These are phyloP conservation scores for Cicer judaicum DNA, from an alignment of 306 rosid species.

Conservation along the genomic window DNA sequence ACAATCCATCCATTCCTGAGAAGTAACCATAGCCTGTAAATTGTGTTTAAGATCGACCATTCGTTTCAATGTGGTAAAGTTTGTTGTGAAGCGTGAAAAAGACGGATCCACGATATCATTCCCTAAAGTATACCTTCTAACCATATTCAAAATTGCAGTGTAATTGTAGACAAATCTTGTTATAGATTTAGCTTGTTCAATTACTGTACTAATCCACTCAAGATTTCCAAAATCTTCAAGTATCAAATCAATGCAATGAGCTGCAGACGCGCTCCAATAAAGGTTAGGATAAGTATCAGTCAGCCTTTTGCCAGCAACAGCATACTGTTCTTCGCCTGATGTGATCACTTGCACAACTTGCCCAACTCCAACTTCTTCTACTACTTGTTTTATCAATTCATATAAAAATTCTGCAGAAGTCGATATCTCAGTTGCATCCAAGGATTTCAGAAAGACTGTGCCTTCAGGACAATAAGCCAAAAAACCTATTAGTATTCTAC, in stretches of 20 bases:
- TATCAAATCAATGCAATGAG: constrained; percentile 67
- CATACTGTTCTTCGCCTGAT: constrained; percentile 64
- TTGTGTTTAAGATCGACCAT: constrained; percentile 81
- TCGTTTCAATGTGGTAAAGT: constrained; percentile 73
- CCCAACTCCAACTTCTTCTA: constrained; percentile 78
- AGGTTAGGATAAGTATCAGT: constrained; percentile 73
- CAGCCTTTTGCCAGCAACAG: constrained; percentile 68
- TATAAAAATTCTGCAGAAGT: constrained; percentile 57
- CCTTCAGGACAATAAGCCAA: constrained; percentile 78
- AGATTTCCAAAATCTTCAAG: constrained; percentile 80
- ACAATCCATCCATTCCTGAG: constrained; percentile 89
- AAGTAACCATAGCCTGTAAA: constrained; percentile 83
- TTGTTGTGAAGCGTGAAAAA: constrained; percentile 61
- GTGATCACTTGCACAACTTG: constrained; percentile 89
- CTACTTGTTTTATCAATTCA: constrained; percentile 70
- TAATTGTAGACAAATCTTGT: constrained; percentile 84
- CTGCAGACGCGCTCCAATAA: constrained; percentile 82
- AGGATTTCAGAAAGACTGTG: constrained; percentile 67
- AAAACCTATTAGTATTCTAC: constrained; percentile 55
- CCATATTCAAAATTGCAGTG: constrained; percentile 72
- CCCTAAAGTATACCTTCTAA: constrained; percentile 75
- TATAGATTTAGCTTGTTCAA: constrained; percentile 79
- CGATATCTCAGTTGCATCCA: constrained; percentile 70
- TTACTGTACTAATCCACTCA: constrained; percentile 68
- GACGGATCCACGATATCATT: constrained; percentile 79